phyloP scores from a whole-genome alignment of 208 protist species.

The Balamuthia mandrillaris region DNA sequence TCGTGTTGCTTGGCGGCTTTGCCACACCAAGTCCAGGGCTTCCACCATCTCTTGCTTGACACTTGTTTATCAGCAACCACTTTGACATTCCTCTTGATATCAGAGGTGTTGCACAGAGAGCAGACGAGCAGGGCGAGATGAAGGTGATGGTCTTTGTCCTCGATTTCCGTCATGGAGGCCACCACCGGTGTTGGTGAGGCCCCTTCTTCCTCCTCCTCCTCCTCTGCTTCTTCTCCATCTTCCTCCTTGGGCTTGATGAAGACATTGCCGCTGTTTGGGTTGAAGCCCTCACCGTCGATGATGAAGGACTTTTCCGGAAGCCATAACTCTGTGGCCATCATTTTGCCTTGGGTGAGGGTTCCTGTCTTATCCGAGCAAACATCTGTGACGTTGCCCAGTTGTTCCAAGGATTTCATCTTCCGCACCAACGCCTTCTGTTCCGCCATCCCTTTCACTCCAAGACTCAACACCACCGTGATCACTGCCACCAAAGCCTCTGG shows the following conservation, averaged over 20 bases:
- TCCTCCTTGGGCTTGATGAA: slow-evolving; percentile 24
- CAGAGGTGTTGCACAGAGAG: slow-evolving; percentile 12
- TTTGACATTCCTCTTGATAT: no score
- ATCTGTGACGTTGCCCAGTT: slow-evolving; percentile 90
- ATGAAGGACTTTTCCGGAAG: no score
- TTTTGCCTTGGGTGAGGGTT: slow-evolving; percentile 98
- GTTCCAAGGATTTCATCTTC: slow-evolving; percentile 3
- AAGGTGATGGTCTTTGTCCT: background rate
- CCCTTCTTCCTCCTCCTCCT: no score
- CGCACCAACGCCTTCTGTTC: background rate
- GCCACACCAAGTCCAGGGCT: no score
- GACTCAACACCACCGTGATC: slow-evolving; percentile 29
- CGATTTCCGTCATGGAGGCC: no score
- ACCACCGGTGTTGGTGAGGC: no score
- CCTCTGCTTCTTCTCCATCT: no score
- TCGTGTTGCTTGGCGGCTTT: no score
- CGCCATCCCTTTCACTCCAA: slow-evolving; percentile 83
- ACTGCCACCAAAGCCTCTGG: slow-evolving; percentile 91
- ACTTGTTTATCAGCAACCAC: no score
- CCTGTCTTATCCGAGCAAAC: slow-evolving; percentile 99
- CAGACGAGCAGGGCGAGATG: slow-evolving; percentile 10
- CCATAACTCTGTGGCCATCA: slow-evolving; percentile 81
- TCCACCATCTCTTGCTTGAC: no score
- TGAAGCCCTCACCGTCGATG: no score
- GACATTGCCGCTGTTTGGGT: slow-evolving; percentile 18